Percentiles rank a stretch among this genome's conserved stretches.
phyloP scores from a whole-genome alignment of 2,329 filamentous ascomycete genomes.

The Pseudophaeomoniella oleicola region DNA sequence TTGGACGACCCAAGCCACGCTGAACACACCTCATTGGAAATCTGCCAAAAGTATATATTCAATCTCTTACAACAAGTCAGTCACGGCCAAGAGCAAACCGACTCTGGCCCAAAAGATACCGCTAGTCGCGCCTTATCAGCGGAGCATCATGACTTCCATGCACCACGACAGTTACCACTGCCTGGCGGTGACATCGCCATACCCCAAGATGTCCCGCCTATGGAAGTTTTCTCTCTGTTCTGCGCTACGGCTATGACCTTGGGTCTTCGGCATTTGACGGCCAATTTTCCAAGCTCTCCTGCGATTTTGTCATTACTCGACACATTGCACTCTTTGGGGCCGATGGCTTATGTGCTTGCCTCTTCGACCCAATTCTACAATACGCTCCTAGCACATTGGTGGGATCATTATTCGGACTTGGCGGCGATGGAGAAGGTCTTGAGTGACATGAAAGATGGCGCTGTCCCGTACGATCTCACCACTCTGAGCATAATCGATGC shows the following conservation, averaged over 20 bases:
- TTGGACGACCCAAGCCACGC: background rate
- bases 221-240: conserved; percentile 18
- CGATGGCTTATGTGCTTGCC: conserved; percentile 26
- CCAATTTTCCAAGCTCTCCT: conserved; percentile 24
- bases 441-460: conserved; percentile 28
- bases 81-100: background rate
- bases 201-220: conserved; percentile 16
- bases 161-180: background rate
- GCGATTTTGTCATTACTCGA: conserved; percentile 25
- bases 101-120: background rate
- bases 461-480: conserved; percentile 20
- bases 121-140: background rate
- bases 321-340: conserved; percentile 24
- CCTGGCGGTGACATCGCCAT: conserved; percentile 13
- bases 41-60: background rate
- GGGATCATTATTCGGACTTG: conserved; percentile 26
- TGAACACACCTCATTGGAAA: background rate
- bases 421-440: conserved; percentile 23
- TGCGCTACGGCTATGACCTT: conserved; percentile 27
- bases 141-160: background rate
- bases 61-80: background rate
- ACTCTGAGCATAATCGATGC: conserved; percentile 17
- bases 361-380: conserved; percentile 27
- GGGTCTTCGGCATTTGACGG: conserved; percentile 24
- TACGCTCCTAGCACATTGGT: conserved; percentile 26